Evolutionary conservation across 2,329 filamentous ascomycete species (phyloP).

Genomic region (Dactylonectria estremocensis): DNA sequence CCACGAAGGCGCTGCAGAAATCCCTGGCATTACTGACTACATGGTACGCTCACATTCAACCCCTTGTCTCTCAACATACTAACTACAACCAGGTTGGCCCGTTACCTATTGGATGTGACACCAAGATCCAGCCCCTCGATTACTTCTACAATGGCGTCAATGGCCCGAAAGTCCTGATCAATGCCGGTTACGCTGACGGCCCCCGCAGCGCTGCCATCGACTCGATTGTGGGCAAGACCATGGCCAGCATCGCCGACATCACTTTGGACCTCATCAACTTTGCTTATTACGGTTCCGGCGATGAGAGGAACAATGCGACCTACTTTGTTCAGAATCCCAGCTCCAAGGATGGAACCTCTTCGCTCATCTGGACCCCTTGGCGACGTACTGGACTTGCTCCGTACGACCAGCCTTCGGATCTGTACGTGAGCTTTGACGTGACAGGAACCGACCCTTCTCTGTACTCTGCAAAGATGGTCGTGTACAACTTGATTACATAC

Average conservation of each 20-base stretch:
- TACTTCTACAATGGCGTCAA: conserved; percentile 40
- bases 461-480: conserved; percentile 36
- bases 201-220: conserved; percentile 30
- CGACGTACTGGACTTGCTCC: conserved; percentile 30
- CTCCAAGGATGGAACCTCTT: conserved; percentile 34
- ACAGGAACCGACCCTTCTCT: conserved; percentile 32
- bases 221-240: conserved; percentile 29
- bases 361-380: conserved; percentile 38
- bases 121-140: conserved; percentile 28
- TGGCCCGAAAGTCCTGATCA: conserved; percentile 31
- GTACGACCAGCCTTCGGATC: conserved; percentile 35
- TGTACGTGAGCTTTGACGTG: conserved; percentile 38
- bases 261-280: conserved; percentile 26
- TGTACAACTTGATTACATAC: conserved; percentile 37
- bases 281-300: conserved; percentile 28
- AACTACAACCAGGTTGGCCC: conserved; percentile 32
- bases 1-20: conserved; percentile 32
- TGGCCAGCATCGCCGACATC: conserved; percentile 37
- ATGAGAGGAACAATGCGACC: conserved; percentile 26
- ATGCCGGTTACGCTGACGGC: conserved; percentile 34
- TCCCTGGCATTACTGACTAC: conserved; percentile 34
- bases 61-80: background rate
- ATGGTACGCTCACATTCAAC: conserved; percentile 25
- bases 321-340: conserved; percentile 37
- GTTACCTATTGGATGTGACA: conserved; percentile 30